Base-by-base conservation (phyloP, 2,329 filamentous ascomycete genomes). In the Onygenales sp. region DNA sequence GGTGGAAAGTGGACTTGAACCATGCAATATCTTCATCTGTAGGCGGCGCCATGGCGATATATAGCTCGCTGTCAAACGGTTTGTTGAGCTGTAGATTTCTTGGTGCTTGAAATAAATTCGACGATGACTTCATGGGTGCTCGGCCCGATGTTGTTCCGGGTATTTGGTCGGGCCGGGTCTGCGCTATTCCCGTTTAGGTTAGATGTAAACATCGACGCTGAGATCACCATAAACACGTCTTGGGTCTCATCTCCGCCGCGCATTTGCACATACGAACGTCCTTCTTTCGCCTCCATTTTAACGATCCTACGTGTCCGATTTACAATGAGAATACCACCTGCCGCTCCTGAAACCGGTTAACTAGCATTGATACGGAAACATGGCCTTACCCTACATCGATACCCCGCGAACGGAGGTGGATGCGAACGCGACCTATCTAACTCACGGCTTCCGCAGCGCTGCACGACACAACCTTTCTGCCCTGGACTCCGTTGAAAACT, bases 401-500 rank as follows among this genome's bases (percentile, higher is more conserved):
- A 94, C 91, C 62, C 92, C 92, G 64, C 85, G 86, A 67, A 95
- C 89, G 57, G 69, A 73, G 63, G 87, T 90, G 65, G 71, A 84
- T 60, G 89, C 86, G 65, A 89, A 96, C 78, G 84, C 83, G 70
- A 95, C 90, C 60, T 92, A 85, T 70, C 77, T 94, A 57, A 82
- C 69, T 76, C 83, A 70, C 71, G 80, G 72, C 74, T 75, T 83
- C 62, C 85, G 89, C 65, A 73, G 70, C 59, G 68, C 62, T 46
- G 67, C 66, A 49, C 65, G 70, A 56, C 64, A 67, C 49, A 68
- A 73, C 51, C 59, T 73, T 14, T 72, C 70, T 31, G 67, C 67
- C 17, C 83, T 94, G 65, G 89, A 94, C 68, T 94, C 89, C 51
- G 85, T 90, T 63, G 89, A 94, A 66, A 84, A 88, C 54, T 93